phyloP scores from a whole-genome alignment of 208 protist genomes.

The Balamuthia mandrillaris region DNA sequence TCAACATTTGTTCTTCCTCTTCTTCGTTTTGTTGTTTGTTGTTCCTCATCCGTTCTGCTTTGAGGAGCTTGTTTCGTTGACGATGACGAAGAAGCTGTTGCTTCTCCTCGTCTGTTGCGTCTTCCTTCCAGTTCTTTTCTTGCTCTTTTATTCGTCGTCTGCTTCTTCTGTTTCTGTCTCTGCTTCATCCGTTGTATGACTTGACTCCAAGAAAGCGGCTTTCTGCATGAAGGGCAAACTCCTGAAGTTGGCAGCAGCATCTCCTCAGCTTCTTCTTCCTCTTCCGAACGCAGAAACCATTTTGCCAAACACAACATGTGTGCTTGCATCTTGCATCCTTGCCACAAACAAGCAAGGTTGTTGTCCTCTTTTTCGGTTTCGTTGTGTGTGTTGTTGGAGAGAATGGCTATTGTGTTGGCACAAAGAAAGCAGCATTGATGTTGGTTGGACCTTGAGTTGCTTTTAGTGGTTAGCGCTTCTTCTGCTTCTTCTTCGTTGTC shows the following conservation, averaged over 20 bases:
- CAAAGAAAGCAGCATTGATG: neutral
- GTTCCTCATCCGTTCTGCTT: too few species aligned
- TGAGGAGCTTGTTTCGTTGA: too few species aligned
- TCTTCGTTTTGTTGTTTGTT: too few species aligned
- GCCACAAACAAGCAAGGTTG: neutral
- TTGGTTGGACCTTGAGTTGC: neutral
- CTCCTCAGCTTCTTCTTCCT: too few species aligned
- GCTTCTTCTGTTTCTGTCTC: too few species aligned
- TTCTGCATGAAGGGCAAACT: neutral
- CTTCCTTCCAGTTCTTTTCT: too few species aligned
- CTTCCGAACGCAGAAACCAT: neutral
- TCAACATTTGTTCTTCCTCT: too few species aligned
- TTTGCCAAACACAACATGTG: conserved; percentile 30
- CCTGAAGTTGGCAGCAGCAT: conserved; percentile 3
- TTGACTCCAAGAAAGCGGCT: neutral
- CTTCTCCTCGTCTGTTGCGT: too few species aligned
- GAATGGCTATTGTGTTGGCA: neutral
- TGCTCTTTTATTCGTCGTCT: too few species aligned
- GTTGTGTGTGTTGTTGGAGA: neutral
- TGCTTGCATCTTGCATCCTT: neutral
- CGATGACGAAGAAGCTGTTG: too few species aligned
- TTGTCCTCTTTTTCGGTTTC: neutral
- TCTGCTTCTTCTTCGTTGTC: neutral
- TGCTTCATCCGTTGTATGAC: too few species aligned
- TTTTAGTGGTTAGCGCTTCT: neutral